Evolutionary conservation across 2,329 filamentous ascomycete genomes (phyloP), one percentile per base, ranked within the genome.

Genomic region (Didymellaceae sp.): DNA sequence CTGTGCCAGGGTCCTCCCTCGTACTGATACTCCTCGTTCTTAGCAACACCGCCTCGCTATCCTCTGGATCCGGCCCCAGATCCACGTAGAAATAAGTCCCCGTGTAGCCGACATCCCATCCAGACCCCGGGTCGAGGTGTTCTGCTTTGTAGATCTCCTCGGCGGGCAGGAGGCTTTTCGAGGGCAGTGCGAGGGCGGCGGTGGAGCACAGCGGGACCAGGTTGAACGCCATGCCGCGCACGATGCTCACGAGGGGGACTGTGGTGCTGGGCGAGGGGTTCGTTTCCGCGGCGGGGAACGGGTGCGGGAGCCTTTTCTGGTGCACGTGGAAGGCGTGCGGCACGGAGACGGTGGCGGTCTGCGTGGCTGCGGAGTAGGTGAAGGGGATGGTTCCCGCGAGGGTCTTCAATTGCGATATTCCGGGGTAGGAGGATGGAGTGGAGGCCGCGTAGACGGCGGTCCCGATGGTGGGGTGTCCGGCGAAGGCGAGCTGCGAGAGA

Each of bases 171-270:
- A 52, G 39, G 1, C 52, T 56, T 7, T 47, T 22, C 1, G 31
- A 14, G 1, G 43, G 49, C 16, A 47, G 26, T 2, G 33, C 63
- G 1, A 67, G 49, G 9, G 81, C 77, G 13, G 83, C 82, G 4
- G 90, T 71, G 44, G 78, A 79, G 0, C 80, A 74, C 21, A 93
- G 75, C 52, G 80, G 72, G 10, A 87, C 76, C 22, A 89, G 80
- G 28, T 84, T 72, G 69, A 90, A 91, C 1, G 82, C 82, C 85
- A 91, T 87, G 42, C 88, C 89, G 34, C 82, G 83, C 14, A 91
- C 87, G 26, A 90, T 75, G 33, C 66, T 72, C 1, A 76, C 69
- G 4, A 75, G 49, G 6, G 68, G 68, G 4, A 65, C 61, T 0
- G 55, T 60, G 6, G 18, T 2, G 1, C 25, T 43, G 33, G 61